Conservation (phyloP, 1,139 yeast genomes). For the Yamadazyma siamensis region DNA sequence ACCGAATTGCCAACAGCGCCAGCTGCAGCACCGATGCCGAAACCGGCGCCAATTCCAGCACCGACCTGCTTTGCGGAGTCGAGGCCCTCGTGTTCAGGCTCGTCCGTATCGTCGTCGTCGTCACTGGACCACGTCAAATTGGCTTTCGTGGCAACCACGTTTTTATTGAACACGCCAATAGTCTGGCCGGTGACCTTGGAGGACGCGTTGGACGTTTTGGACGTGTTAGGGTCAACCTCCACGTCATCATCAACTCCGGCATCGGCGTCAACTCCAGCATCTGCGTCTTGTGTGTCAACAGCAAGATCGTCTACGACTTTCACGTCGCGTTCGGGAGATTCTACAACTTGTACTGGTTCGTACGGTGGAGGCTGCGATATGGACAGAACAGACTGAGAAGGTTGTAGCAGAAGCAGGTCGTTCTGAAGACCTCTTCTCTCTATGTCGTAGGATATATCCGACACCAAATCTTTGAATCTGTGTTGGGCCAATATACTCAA, state of each 20-base stretch:
- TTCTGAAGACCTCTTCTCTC: constrained; percentile 65
- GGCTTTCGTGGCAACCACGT: constrained; percentile 74
- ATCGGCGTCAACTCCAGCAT: neutral
- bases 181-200: constrained; percentile 24
- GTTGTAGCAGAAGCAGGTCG: constrained; percentile 1
- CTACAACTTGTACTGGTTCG: neutral
- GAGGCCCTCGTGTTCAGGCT: constrained; percentile 3
- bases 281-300: neutral
- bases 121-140: constrained; percentile 81
- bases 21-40: neutral
- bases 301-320: neutral
- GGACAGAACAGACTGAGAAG: neutral
- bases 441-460: constrained; percentile 85
- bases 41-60: constrained; percentile 1
- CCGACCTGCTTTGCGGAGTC: constrained; percentile 3
- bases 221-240: constrained; percentile 5
- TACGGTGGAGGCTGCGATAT: neutral
- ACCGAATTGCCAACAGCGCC: neutral
- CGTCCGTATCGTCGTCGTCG: constrained; percentile 45
- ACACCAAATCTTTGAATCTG: constrained; percentile 84
- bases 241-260: neutral
- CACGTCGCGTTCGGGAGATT: neutral
- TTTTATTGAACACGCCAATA: constrained; percentile 52
- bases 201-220: constrained; percentile 6
- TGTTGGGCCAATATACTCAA: constrained; percentile 79